A percentile compares a stretch with the other conserved stretches of the same genome.
phyloP scores from a whole-genome alignment of 1,284 basidiomycete genomes.

The Ceratobasidium sp. region DNA sequence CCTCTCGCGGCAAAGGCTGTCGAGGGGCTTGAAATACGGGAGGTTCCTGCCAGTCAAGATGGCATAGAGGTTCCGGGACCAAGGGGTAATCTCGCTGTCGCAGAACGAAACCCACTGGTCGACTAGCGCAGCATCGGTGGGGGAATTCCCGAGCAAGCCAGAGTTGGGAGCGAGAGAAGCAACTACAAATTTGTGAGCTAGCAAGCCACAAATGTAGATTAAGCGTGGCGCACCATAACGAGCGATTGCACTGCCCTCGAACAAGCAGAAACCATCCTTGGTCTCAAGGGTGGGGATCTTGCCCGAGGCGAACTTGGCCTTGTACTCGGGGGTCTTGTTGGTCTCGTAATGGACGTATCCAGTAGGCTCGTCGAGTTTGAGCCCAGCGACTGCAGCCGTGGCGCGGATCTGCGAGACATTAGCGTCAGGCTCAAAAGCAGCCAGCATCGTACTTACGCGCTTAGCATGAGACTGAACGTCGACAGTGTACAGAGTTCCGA shows the following conservation, averaged over 20 bases:
- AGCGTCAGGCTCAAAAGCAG: background rate
- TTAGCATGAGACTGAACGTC: slow-evolving; percentile 60
- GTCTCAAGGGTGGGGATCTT: slow-evolving; percentile 88
- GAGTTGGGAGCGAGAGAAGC: slow-evolving; percentile 75
- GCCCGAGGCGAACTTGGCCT: slow-evolving; percentile 82
- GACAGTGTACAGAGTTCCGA: slow-evolving; percentile 70
- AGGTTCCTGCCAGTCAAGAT: slow-evolving; percentile 48
- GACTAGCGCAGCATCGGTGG: slow-evolving; percentile 68
- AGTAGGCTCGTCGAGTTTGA: slow-evolving; percentile 70
- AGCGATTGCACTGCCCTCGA: slow-evolving; percentile 84
- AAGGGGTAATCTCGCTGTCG: slow-evolving; percentile 65
- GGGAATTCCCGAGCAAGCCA: slow-evolving; percentile 67
- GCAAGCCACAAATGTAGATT: slow-evolving; percentile 51
- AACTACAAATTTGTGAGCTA: slow-evolving; percentile 62
- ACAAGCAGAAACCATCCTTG: slow-evolving; percentile 81
- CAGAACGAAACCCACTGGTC: slow-evolving; percentile 75
- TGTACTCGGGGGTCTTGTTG: slow-evolving; percentile 82
- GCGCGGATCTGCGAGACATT: slow-evolving; percentile 68
- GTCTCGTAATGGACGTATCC: slow-evolving; percentile 73
- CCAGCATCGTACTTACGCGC: slow-evolving; percentile 60
- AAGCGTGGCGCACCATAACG: slow-evolving; percentile 80
- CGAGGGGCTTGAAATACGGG: slow-evolving; percentile 60
- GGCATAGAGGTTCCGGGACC: slow-evolving; percentile 52
- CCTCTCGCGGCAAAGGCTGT: slow-evolving; percentile 64
- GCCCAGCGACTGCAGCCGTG: slow-evolving; percentile 74